phyloP scores from a whole-genome alignment of 2,329 filamentous ascomycete species.

The Aspergillus intermedius region DNA sequence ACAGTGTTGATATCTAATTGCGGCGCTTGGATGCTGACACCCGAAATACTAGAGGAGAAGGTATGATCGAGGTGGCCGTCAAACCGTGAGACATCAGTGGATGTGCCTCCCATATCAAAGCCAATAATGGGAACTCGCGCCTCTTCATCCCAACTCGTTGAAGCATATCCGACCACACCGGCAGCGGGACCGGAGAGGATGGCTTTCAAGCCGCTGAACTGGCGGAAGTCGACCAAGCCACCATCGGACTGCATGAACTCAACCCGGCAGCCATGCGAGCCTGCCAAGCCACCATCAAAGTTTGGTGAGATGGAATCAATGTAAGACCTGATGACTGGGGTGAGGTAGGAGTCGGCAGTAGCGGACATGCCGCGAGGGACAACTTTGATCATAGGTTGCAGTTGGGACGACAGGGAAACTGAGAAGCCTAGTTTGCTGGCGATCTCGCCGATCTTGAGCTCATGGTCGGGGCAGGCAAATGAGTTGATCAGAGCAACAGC shows the following conservation, averaged over 20 bases:
- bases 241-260: constrained; percentile 97
- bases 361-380: constrained; percentile 69
- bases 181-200: constrained; percentile 90
- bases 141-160: constrained; percentile 78
- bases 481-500: constrained; percentile 85
- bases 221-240: constrained; percentile 50
- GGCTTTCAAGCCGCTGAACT: constrained; percentile 78
- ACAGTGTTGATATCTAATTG: constrained; percentile 92
- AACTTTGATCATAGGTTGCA: constrained; percentile 82
- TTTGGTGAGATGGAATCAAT: constrained; percentile 52
- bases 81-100: constrained; percentile 79
- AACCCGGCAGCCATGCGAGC: constrained; percentile 66
- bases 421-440: constrained; percentile 74
- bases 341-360: constrained; percentile 73
- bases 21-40: constrained; percentile 85
- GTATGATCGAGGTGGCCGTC: constrained; percentile 84
- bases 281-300: constrained; percentile 72
- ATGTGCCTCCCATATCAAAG: constrained; percentile 93
- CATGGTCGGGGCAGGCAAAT: constrained; percentile 83
- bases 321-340: constrained; percentile 71
- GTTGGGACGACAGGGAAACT: constrained; percentile 69
- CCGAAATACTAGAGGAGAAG: constrained; percentile 85
- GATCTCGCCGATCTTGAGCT: constrained; percentile 68
- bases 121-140: constrained; percentile 84
- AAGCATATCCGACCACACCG: constrained; percentile 88